Conservation (phyloP, 306 rosid species). For the Rosa chinensis region DNA sequence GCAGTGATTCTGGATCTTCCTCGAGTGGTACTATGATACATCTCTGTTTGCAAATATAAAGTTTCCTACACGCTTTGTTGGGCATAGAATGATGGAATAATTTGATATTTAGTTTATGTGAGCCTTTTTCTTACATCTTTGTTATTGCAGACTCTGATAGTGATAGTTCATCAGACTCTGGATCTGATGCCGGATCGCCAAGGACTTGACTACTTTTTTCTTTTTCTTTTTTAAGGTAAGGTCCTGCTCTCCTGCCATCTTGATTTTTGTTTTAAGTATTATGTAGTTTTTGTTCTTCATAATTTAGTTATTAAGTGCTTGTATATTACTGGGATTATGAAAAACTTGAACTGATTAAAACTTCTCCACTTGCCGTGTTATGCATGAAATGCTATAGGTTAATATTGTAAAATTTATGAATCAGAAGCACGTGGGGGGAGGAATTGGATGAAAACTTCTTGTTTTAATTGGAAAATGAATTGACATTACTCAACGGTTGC, state of each 20-base stretch:
- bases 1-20: slow-evolving; percentile 94
- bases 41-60: not conserved
- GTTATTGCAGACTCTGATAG: slow-evolving; percentile 83
- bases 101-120: slow-evolving; percentile 18
- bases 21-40: slow-evolving; percentile 77
- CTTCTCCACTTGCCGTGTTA: not conserved
- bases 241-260: slow-evolving; percentile 14
- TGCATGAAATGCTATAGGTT: not conserved
- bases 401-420: not conserved
- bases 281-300: not conserved
- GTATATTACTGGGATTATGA: not conserved
- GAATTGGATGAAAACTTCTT: not conserved
- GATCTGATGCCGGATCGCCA: slow-evolving; percentile 79
- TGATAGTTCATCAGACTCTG: slow-evolving; percentile 92
- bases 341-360: too few species aligned
- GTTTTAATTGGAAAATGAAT: not conserved
- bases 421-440: not conserved
- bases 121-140: slow-evolving; percentile 21
- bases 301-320: not conserved
- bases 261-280: not conserved
- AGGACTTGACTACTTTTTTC: slow-evolving; percentile 44
- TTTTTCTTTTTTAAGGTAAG: slow-evolving; percentile 43
- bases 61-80: not conserved
- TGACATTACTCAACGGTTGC: not conserved
- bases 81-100: not conserved